Percentiles rank a stretch among this genome's conserved stretches.
phyloP scores from a whole-genome alignment of 2,329 filamentous ascomycete species.

The Epichloe gansuensis region DNA sequence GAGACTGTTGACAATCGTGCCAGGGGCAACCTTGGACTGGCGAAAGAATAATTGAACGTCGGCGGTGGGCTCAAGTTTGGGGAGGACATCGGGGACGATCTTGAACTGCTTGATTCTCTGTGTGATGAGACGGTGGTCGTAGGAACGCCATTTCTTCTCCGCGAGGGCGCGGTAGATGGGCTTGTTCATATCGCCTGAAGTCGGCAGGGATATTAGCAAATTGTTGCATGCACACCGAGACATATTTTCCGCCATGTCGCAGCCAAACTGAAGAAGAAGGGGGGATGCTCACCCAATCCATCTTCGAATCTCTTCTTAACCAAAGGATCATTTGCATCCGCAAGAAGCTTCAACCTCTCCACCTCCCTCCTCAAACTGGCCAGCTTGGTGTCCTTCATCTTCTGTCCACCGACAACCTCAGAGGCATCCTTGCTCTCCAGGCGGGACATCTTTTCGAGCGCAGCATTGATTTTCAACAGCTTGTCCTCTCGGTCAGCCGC shows the following conservation, averaged over 20 bases:
- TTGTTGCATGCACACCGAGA: too few relatives aligned
- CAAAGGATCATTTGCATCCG: slow-evolving; percentile 87
- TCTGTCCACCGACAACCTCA: slow-evolving; percentile 48
- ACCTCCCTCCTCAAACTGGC: slow-evolving; percentile 59
- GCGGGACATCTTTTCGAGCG: slow-evolving; percentile 55
- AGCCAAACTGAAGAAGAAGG: not conserved
- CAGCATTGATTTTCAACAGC: slow-evolving; percentile 55
- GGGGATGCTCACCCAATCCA: slow-evolving; percentile 55
- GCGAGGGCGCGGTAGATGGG: slow-evolving; percentile 90
- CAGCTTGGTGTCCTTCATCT: slow-evolving; percentile 53
- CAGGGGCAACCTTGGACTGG: slow-evolving; percentile 56
- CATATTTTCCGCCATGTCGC: too few relatives aligned
- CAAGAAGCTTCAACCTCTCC: slow-evolving; percentile 72
- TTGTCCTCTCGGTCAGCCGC: slow-evolving; percentile 72
- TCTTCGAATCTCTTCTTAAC: slow-evolving; percentile 94
- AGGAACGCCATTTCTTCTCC: slow-evolving; percentile 74
- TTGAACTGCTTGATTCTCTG: slow-evolving; percentile 82
- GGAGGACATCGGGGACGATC: slow-evolving; percentile 78
- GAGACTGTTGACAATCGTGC: slow-evolving; percentile 63
- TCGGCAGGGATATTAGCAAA: not conserved
- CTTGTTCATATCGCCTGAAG: slow-evolving; percentile 80
- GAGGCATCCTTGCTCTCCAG: slow-evolving; percentile 47
- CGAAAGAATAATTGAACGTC: slow-evolving; percentile 78
- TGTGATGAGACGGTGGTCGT: slow-evolving; percentile 64
- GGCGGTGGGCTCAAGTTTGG: slow-evolving; percentile 62